Evolutionary conservation across 805 yeast species (phyloP), one percentile per base, ranked within the genome.

Genomic region (Candida insectalens): DNA sequence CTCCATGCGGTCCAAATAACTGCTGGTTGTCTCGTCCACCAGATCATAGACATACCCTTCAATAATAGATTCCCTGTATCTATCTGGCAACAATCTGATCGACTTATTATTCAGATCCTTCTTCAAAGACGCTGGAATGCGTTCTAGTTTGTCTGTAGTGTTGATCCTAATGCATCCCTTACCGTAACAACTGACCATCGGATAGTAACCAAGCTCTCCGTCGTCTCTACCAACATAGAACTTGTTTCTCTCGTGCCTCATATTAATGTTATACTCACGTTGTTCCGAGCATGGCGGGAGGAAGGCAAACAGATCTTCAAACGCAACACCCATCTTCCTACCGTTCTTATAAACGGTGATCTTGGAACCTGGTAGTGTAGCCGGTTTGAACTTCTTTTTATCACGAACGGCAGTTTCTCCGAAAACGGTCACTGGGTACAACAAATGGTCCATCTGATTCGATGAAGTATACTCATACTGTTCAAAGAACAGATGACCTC

Each of bases 181-280:
- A 43, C 74, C 74, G 51, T 74, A 92, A 18, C 81, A 82, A 35
- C 95, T 82, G 22, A 84, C 66, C 62, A 87, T 83, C 2, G 98
- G 97, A 57, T 77, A 92, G 52, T 92, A 92, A 0, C 97, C 98
- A 35, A 85, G 58, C 28, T 74, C 62, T 1, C 95, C 95, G 51
- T 92, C 96, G 51, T 92, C 94, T 10, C 46, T 72, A 48, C 51
- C 64, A 44, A 47, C 39, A 7, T 35, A 35, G 26, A 53, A 43
- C 3, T 32, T 27, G 7, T 37, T 36, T 4, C 35, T 19, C 17
- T 31, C 17, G 8, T 29, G 17, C 12, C 16, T 28, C 7, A 31
- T 19, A 25, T 26, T 23, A 23, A 40, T 34, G 52, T 43, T 35
- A 40, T 60, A 59, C 35, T 59, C 60, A 29, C 60, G 61, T 29